Base-by-base conservation (phyloP, 371 early-diverging fungal genomes). In the Mucor ambiguus region DNA sequence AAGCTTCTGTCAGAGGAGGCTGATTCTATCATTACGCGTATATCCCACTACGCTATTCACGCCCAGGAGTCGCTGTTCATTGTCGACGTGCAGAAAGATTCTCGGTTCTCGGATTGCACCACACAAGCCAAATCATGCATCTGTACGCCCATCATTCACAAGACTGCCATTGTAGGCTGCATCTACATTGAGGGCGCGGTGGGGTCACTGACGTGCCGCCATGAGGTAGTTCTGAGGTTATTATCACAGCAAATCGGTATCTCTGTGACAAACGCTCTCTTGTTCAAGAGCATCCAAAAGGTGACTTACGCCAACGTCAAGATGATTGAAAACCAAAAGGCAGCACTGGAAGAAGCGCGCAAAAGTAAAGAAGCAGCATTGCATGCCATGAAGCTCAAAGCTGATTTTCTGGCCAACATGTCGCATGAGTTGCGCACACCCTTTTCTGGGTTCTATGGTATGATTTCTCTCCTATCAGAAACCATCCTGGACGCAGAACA, bases 391-490 rank as follows among this genome's bases (percentile, higher is more conserved):
- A 77, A 76, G 62, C 65, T 82, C 29, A 82, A 82, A 64, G 78
- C 82, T 10, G 79, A 81, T 63, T 87, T 87, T 58, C 67, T 87
- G 70, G 87, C 87, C 59, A 87, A 85, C 58, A 87, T 87, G 84
- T 87, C 88, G 4, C 88, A 87, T 61, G 88, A 87, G 59, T 64
- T 83, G 33, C 79, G 81, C 9, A 83, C 83, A 12, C 88, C 88
- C 2, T 87, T 87, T 60, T 84, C 85, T 58, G 88, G 88, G 43
- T 87, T 87, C 60, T 85, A 86, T 57, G 88, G 86, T 43, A 87
- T 87, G 88, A 74, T 87, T 46, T 83, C 85, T 0, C 66, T 87
- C 2, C 60, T 87, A 14, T 81, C 85, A 18, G 86, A 86, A 71
- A 86, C 88, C 3, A 64, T 66, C 1, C 57, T 87, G 57, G 82